Evolutionary conservation across 495 filamentous ascomycete genomes (phyloP), one percentile per base, ranked within the genome.

Genomic region (Daldinia decipiens): DNA sequence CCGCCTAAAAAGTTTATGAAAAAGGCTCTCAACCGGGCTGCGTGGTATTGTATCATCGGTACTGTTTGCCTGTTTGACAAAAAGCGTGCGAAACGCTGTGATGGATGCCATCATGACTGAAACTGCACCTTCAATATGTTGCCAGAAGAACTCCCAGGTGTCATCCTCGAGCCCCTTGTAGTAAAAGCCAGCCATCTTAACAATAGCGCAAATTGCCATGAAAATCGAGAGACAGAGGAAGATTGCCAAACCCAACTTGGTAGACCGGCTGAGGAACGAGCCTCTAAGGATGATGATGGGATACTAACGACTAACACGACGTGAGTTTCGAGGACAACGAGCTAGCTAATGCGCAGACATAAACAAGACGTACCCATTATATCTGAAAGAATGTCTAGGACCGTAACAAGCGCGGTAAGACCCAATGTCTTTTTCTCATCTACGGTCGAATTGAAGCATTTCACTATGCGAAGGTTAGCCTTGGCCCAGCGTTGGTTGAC

Each of bases 121-220:
- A 1, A 71, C 63, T 13, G 68, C 31, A 15, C 62, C 68, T 40
- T 71, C 68, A 24, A 29, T 24, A 9, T 67, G 63, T 63, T 71
- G 51, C 68, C 68, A 71, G n/a, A 71, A 71, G 57, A 71, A 67
- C 62, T 71, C 68, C 62, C 62, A 71, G 5, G 40, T 38, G 17
- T 51, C 58, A 29, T 71, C 68, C 43, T 67, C 57, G n/a, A 15
- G 53, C 11, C 8, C 38, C 32, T 54, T 59, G n/a, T 65, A 66
- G 11, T 62, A 38, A 17, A 71, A 67, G 13, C 57, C 63, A 12
- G 62, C 50, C 13, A 65, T 36, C 8, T 57, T 57, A 5, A 58
- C 27, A 39, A 59, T 67, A 4, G 68, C 68, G 32, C 64, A 59
- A 34, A 66, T 61, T 11, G 31, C 62, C 68, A 71, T 71, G 38